These are phyloP conservation scores for Simplicillium sp. DNA, from an alignment of 2,329 filamentous ascomycete species.

Conservation along the genomic window DNA sequence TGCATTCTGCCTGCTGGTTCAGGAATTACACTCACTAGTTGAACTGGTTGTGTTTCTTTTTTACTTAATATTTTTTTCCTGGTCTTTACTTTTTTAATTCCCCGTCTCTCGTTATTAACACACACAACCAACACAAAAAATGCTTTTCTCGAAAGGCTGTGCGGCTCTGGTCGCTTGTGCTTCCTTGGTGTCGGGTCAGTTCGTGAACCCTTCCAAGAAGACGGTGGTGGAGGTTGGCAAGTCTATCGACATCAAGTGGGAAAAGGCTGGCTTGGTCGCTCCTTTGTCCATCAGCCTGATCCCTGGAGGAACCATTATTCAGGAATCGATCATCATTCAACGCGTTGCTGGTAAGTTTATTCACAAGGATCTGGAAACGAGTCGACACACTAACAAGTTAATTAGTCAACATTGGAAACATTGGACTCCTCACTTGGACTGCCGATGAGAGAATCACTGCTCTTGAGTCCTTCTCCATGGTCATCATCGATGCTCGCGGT, in stretches of 20 bases:
- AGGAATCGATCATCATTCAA: constrained; percentile 11
- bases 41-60: constrained; percentile 6
- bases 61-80: constrained; percentile 3
- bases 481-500: constrained; percentile 11
- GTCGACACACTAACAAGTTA: background rate
- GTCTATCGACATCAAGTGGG: constrained; percentile 11
- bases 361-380: background rate
- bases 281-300: constrained; percentile 13
- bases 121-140: background rate
- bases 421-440: constrained; percentile 11
- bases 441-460: constrained; percentile 11
- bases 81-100: too few species aligned
- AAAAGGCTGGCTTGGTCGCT: constrained; percentile 10
- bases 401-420: constrained; percentile 12
- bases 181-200: constrained; percentile 2
- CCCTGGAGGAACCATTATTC: constrained; percentile 7
- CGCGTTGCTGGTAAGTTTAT: constrained; percentile 10
- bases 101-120: too few species aligned
- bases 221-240: constrained; percentile 6
- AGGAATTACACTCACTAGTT: constrained; percentile 7
- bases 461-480: constrained; percentile 12
- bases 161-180: constrained; percentile 4
- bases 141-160: constrained; percentile 1
- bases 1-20: constrained; percentile 1
- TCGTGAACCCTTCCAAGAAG: constrained; percentile 7